phyloP scores from a whole-genome alignment of 2,329 filamentous ascomycete species.

The Trichophyton verrucosum region DNA sequence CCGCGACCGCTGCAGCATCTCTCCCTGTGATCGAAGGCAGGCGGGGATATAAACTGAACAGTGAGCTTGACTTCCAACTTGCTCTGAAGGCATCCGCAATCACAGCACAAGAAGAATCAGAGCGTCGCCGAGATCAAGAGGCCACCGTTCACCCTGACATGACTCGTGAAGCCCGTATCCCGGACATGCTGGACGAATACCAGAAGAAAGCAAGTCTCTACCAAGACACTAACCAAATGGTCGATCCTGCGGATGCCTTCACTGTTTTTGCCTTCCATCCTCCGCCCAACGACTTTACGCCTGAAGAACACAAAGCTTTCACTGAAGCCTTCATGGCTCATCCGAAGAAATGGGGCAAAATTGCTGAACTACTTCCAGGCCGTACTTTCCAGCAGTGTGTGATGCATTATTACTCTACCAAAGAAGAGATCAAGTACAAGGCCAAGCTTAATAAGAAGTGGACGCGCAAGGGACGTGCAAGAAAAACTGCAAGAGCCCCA shows the following conservation, averaged over 20 bases:
- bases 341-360: slow-evolving; percentile 42
- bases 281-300: slow-evolving; percentile 36
- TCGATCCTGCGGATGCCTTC: slow-evolving; percentile 29
- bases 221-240: slow-evolving; percentile 36
- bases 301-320: slow-evolving; percentile 36
- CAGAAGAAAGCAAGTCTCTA: slow-evolving; percentile 31
- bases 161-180: slow-evolving; percentile 35
- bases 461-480: slow-evolving; percentile 29
- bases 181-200: slow-evolving; percentile 34
- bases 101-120: slow-evolving; percentile 36
- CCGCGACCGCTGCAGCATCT: slow-evolving; percentile 17
- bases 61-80: slow-evolving; percentile 38
- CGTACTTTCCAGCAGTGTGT: slow-evolving; percentile 39
- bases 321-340: slow-evolving; percentile 36
- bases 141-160: slow-evolving; percentile 34
- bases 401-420: slow-evolving; percentile 40
- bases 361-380: slow-evolving; percentile 35
- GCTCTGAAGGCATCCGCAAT: slow-evolving; percentile 38
- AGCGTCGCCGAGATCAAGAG: slow-evolving; percentile 32
- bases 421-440: slow-evolving; percentile 39
- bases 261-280: slow-evolving; percentile 35
- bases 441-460: slow-evolving; percentile 37
- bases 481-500: slow-evolving; percentile 25
- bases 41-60: slow-evolving; percentile 36
- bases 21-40: slow-evolving; percentile 26